A percentile compares a stretch with the other conserved stretches of the same genome.
These are phyloP conservation scores for Meyerozyma smithsonii DNA, from an alignment of 1,139 yeast species.

Conservation along the genomic window DNA sequence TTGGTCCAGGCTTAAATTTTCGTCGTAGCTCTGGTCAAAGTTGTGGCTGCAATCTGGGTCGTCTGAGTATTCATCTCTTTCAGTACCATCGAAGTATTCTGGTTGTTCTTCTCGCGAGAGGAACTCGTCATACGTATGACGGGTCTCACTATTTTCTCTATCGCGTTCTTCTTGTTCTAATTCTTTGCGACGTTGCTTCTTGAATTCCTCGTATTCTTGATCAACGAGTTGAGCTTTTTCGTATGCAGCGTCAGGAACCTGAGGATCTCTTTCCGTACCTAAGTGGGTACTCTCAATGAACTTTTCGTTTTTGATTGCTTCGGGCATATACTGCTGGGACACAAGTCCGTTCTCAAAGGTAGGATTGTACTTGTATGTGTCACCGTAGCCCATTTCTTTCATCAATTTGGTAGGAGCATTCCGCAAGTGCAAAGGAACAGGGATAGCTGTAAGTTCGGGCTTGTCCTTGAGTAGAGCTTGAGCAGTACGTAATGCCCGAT, in stretches of 20 bases:
- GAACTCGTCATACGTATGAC: conserved; percentile 32
- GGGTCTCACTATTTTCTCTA: conserved; percentile 6
- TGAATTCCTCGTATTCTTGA: conserved; percentile 25
- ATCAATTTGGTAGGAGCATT: conserved; percentile 92
- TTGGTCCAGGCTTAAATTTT: conserved; percentile 22
- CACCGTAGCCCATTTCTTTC: conserved; percentile 83
- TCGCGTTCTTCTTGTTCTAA: conserved; percentile 7
- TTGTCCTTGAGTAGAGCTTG: conserved; percentile 53
- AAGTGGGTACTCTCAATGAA: conserved; percentile 39
- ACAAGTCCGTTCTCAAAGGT: conserved; percentile 67
- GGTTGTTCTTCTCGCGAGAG: conserved; percentile 35
- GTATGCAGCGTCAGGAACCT: conserved; percentile 20
- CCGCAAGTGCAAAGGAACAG: conserved; percentile 76
- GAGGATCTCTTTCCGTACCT: conserved; percentile 25
- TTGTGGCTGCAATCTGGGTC: conserved; percentile 32
- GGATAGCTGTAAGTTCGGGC: conserved; percentile 59
- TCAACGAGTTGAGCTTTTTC: conserved; percentile 19
- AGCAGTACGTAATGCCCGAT: conserved; percentile 69
- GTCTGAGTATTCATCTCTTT: conserved; percentile 28
- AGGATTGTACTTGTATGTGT: conserved; percentile 86
- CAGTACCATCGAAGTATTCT: conserved; percentile 34
- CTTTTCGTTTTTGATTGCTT: conserved; percentile 30
- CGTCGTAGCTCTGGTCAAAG: conserved; percentile 35
- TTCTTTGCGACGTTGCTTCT: conserved; percentile 13
- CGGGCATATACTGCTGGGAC: conserved; percentile 65